phyloP scores from a whole-genome alignment of 2,329 filamentous ascomycete species.

The Nemania sp. region DNA sequence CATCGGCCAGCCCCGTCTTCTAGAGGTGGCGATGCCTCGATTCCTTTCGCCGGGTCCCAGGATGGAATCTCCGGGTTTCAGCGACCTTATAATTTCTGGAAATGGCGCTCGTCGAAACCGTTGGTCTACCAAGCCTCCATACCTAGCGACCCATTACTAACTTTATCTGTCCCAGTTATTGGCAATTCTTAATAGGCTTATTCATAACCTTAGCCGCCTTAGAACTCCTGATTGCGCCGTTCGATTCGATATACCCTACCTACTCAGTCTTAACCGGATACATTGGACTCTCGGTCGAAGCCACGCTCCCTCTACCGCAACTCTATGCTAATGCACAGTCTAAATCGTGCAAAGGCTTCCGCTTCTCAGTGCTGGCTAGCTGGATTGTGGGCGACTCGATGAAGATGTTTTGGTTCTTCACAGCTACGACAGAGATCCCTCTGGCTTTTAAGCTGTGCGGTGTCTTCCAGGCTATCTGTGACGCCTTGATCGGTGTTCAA shows the following conservation, averaged over 20 bases:
- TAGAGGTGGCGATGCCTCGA: constrained; percentile 61
- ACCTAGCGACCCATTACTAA: constrained; percentile 28
- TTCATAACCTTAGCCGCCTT: constrained; percentile 61
- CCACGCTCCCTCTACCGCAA: constrained; percentile 79
- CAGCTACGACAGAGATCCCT: constrained; percentile 69
- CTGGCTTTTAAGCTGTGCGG: constrained; percentile 82
- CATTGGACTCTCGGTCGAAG: constrained; percentile 77
- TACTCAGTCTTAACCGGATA: constrained; percentile 74
- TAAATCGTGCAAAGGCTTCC: constrained; percentile 75
- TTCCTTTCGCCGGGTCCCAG: constrained; percentile 63
- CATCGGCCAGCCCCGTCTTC: constrained; percentile 63
- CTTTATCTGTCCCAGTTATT: constrained; percentile 60
- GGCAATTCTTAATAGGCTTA: constrained; percentile 74
- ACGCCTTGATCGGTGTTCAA: constrained; percentile 73
- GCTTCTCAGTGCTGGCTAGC: constrained; percentile 72
- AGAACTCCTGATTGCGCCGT: constrained; percentile 68
- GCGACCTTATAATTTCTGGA: constrained; percentile 80
- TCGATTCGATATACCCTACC: constrained; percentile 58
- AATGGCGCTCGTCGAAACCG: constrained; percentile 74
- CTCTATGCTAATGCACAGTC: constrained; percentile 70
- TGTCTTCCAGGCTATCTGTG: constrained; percentile 78
- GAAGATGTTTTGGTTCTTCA: constrained; percentile 89
- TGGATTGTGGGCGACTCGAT: constrained; percentile 81
- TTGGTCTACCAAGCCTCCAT: constrained; percentile 42
- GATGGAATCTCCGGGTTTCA: constrained; percentile 47